These are phyloP conservation scores for Nelumbo lutea DNA, from an alignment of 164 flowering plant genomes.

Conservation along the genomic window DNA sequence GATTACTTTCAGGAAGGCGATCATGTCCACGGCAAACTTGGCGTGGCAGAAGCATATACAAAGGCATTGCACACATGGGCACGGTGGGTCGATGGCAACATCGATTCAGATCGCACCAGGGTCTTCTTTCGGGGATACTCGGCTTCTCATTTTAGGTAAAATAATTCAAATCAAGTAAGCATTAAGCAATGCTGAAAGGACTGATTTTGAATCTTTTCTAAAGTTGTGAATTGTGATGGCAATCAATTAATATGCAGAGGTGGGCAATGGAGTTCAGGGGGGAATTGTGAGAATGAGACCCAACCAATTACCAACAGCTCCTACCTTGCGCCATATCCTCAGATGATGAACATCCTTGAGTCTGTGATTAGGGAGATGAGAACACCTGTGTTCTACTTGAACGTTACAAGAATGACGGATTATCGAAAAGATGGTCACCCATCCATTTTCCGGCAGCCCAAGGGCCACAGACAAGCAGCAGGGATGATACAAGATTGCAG, in stretches of 20 bases:
- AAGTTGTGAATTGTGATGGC: too few species aligned
- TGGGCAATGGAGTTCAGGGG: slow-evolving; percentile 69
- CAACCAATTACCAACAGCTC: slow-evolving; percentile 36
- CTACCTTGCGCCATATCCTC: slow-evolving; percentile 35
- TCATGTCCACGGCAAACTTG: slow-evolving; percentile 32
- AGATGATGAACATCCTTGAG: slow-evolving; percentile 50
- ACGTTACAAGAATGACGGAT: slow-evolving; percentile 54
- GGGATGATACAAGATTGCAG: slow-evolving; percentile 46
- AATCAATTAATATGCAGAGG: slow-evolving; percentile 28
- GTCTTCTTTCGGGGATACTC: slow-evolving; percentile 56
- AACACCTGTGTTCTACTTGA: slow-evolving; percentile 47
- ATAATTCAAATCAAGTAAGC: not conserved
- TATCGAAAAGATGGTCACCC: slow-evolving; percentile 70
- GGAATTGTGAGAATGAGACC: slow-evolving; percentile 45
- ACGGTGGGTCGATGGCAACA: slow-evolving; percentile 49
- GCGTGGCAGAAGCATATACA: slow-evolving; percentile 38
- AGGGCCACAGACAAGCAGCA: slow-evolving; percentile 8
- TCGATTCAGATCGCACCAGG: slow-evolving; percentile 29
- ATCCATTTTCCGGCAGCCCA: slow-evolving; percentile 35
- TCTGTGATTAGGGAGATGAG: slow-evolving; percentile 41
- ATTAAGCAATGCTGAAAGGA: not conserved
- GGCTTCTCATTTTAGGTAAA: slow-evolving; percentile 53
- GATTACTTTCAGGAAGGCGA: slow-evolving; percentile 57
- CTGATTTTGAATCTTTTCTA: not conserved
- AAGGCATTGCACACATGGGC: slow-evolving; percentile 62